Evolutionary conservation across 345 rosid species (phyloP), one percentile per base, ranked within the genome.

Genomic region (Schrenkiella parvula): DNA sequence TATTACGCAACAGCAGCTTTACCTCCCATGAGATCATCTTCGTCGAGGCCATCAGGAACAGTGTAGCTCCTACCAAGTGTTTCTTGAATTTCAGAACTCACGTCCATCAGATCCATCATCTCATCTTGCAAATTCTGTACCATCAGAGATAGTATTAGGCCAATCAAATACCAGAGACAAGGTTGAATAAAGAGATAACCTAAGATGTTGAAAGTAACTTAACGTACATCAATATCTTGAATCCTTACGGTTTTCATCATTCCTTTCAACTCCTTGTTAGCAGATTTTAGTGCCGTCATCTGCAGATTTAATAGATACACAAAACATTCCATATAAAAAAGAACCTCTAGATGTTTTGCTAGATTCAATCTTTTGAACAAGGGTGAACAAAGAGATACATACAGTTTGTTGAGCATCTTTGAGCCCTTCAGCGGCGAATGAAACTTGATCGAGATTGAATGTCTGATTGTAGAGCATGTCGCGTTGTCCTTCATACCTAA

Each of bases 11-110:
- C 57, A 53, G 44, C n/a, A 51, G 64, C 80, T 47, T 68, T 86
- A 95, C 99, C 99, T 39, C 96, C 99, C 96, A 95, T 82, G 78
- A 95, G 99, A 21, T 91, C 99, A 9, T 95, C 99, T 81, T 95
- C 99, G 14, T 95, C 99, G 73, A 95, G 91, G 77, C 93, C 97
- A 83, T 95, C 98, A 14, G 98, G 99, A 55, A 95, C 89, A 71
- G 56, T 84, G 73, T 95, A 91, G 80, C 96, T 91, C 81, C 97
- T 86, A 50, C 98, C 99, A 51, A 95, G 84, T 23, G 92, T 87
- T 80, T 95, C 99, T 83, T 95, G 99, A 72, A 95, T 92, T 80
- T 95, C 99, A 8, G 66, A 80, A 71, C 99, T 95, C 56, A 86
- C 93, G 73, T 95, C 99, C 99, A 95, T 89, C 70, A 90, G 68